Conservation (phyloP, 2,329 filamentous ascomycete species). For the Apiospora rasikravindrae region DNA sequence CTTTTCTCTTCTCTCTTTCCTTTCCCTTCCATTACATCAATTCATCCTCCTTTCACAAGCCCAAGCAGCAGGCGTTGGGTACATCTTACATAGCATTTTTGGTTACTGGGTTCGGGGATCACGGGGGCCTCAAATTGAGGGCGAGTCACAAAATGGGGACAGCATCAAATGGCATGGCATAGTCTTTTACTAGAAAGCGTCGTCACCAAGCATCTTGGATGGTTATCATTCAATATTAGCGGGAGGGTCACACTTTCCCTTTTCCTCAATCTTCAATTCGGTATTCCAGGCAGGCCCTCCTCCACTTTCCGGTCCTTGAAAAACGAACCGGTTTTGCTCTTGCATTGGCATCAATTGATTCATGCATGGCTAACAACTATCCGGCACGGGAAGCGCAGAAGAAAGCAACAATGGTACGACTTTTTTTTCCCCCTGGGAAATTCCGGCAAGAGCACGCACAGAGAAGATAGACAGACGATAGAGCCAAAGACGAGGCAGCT, state of each 20-base stretch:
- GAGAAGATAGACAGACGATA: neutral
- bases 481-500: neutral
- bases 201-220: neutral
- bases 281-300: neutral
- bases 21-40: neutral
- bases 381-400: neutral
- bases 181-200: conserved; percentile 11
- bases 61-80: neutral
- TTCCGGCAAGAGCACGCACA: neutral
- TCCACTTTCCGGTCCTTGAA: neutral
- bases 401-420: neutral
- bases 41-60: neutral
- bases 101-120: neutral
- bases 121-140: neutral
- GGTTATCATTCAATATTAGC: neutral
- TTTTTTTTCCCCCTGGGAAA: neutral
- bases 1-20: neutral
- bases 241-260: neutral
- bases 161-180: conserved; percentile 4
- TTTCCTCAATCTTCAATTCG: neutral
- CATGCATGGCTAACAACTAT: neutral
- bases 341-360: neutral
- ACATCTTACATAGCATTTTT: neutral
- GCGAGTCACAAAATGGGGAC: neutral
- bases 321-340: neutral